A percentile compares a stretch with the other conserved stretches of the same genome.
Conservation (phyloP, 78 protist species). For the Dictyostelium capitatum region DNA sequence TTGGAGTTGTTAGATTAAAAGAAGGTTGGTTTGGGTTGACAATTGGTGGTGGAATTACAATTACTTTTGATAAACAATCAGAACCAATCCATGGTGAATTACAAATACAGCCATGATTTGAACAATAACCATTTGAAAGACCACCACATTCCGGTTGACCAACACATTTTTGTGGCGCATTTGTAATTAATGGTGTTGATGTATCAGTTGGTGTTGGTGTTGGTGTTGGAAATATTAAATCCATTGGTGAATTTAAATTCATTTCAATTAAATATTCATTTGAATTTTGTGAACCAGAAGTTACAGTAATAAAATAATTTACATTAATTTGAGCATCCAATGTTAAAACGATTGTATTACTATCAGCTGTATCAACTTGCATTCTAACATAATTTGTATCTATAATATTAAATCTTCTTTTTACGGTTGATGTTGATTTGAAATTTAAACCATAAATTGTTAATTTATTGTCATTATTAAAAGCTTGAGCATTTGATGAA, state of each 20-base stretch:
- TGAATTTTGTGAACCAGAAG: too few species aligned
- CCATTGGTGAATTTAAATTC: too few species aligned
- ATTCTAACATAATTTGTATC: too few species aligned
- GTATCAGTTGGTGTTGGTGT: not conserved
- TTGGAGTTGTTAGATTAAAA: not conserved
- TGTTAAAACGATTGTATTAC: too few species aligned
- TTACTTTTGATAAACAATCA: not conserved
- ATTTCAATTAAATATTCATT: too few species aligned
- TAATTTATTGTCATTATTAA: not conserved
- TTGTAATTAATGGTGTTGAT: not conserved
- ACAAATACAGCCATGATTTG: not conserved
- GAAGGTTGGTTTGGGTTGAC: not conserved
- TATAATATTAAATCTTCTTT: too few species aligned
- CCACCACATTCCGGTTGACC: not conserved
- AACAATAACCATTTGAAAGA: not conserved
- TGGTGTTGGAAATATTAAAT: too few species aligned
- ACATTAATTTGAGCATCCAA: too few species aligned
- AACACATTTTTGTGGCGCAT: not conserved
- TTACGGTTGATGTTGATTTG: not conserved
- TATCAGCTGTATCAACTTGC: too few species aligned
- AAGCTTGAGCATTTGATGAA: not conserved
- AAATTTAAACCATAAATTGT: not conserved
- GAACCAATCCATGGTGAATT: not conserved
- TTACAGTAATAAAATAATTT: too few species aligned
- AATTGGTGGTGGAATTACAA: not conserved